Conservation (phyloP, 1,284 basidiomycete species). For the Schizophyllum amplum region DNA sequence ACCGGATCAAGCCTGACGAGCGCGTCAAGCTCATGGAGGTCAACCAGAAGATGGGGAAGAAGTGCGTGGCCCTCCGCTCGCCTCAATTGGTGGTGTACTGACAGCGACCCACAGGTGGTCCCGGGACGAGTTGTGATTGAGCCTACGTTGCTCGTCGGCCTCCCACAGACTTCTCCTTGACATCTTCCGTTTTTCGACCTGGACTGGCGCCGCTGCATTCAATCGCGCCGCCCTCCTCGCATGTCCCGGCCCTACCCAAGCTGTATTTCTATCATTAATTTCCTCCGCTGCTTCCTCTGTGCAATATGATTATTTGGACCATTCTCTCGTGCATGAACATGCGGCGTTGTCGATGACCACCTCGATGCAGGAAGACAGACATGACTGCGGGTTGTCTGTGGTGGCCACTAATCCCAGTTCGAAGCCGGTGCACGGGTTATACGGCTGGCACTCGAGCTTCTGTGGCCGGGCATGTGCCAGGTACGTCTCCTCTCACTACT, state of each 20-base stretch:
- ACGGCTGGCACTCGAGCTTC: too few relatives aligned
- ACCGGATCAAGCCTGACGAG: slow-evolving; percentile 17
- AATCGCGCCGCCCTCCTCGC: neutral
- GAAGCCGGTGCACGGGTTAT: too few relatives aligned
- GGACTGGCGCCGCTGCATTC: neutral
- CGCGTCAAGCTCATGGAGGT: slow-evolving; percentile 17
- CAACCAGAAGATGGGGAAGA: slow-evolving; percentile 13
- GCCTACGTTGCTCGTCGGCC: too few relatives aligned
- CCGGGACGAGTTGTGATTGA: too few relatives aligned
- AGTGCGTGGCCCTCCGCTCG: slow-evolving; percentile 11
- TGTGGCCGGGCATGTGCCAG: too few relatives aligned
- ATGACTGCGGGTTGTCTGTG: neutral
- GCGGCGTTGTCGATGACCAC: neutral
- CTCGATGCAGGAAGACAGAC: neutral
- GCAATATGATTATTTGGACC: neutral
- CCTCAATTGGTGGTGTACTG: too few relatives aligned
- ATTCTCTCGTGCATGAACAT: neutral
- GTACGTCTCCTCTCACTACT: too few relatives aligned
- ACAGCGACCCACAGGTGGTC: too few relatives aligned
- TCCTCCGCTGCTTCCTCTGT: neutral
- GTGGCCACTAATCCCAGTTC: too few relatives aligned
- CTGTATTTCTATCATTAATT: slow-evolving; percentile 1
- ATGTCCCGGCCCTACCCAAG: neutral
- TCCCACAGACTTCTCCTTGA: too few relatives aligned
- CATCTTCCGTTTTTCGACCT: too few relatives aligned